Percentiles rank a stretch among this genome's conserved stretches.
phyloP scores from a whole-genome alignment of 1,284 basidiomycete genomes.

The Peniophora sp. region DNA sequence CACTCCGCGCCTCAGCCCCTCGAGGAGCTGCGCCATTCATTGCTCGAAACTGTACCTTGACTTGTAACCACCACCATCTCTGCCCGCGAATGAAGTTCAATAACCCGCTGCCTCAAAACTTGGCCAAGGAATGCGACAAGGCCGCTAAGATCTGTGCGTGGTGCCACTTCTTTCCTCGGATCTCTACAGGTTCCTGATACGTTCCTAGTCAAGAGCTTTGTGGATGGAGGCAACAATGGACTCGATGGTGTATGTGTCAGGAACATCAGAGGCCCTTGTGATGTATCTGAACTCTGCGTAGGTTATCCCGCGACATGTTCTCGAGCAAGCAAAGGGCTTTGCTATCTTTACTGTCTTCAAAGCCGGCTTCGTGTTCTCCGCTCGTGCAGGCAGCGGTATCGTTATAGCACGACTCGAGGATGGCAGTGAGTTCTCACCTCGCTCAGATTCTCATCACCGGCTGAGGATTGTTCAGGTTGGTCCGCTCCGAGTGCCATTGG shows the following conservation, averaged over 20 bases:
- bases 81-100: conserved; percentile 49
- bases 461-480: conserved; percentile 54
- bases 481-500: conserved; percentile 93
- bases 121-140: conserved; percentile 69
- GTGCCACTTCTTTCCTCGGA: background rate
- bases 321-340: conserved; percentile 77
- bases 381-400: conserved; percentile 81
- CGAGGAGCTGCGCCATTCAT: too few relatives aligned
- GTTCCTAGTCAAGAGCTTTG: conserved; percentile 60
- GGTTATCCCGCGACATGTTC: conserved; percentile 60
- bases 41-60: too few relatives aligned
- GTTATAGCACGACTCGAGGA: conserved; percentile 85
- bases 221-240: conserved; percentile 63
- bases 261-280: background rate
- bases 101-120: conserved; percentile 59
- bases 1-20: too few relatives aligned
- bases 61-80: background rate
- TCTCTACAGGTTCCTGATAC: conserved; percentile 5
- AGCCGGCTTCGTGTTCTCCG: conserved; percentile 72
- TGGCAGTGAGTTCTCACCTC: conserved; percentile 53
- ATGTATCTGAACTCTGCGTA: conserved; percentile 11
- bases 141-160: conserved; percentile 67
- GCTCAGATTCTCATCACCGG: background rate
- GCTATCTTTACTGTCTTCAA: conserved; percentile 80
- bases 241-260: conserved; percentile 49